Base-by-base conservation (phyloP, 176 grass and related monocot genomes). In the Oryza nivara region DNA sequence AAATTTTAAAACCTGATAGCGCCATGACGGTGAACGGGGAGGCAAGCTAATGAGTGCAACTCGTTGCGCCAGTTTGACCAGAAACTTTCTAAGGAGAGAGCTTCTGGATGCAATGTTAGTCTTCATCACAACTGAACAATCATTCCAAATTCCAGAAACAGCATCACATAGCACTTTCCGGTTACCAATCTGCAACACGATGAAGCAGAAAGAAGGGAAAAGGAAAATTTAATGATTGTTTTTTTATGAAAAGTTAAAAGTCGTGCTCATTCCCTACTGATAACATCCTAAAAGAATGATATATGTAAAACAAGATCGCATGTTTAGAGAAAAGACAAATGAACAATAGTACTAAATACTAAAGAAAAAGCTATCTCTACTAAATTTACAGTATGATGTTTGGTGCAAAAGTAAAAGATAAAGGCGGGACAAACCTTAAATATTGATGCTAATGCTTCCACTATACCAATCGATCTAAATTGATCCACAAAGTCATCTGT, bases 381-480 rank as follows among this genome's bases (percentile, higher is more conserved):
- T n/a, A 83, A 11, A 82, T 79, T 26, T 80, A 30, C 22, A 83
- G 48, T 74, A 74, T 79, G 49, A 36, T 47, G 15, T 54, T 89
- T 7, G 23, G 20, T 63, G 11, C 58, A 58, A 36, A 32, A 84
- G 9, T 26, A 63, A 79, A 20, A 67, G 72, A 84, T 7, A 82
- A 56, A 67, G 83, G 32, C 11, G 28, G 51, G 22, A 78, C 86
- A 70, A 79, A 98, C 96, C 96, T 95, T 98, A 92, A 98, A 98
- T 87, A 98, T 92, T 77, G 91, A 95, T 67, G 93, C 88, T 90
- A 98, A 86, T 76, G 93, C 91, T 95, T 98, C 96, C 68, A 93
- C 87, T 89, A 95, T 83, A 85, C 96, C 96, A 80, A 98, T 85
- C 72, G 92, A 93, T 69, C 81, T 95, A 88, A 98, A 98, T 76